Percentiles rank a stretch among this genome's conserved stretches.
Conservation (phyloP, 352 stramenopile genomes). For the Phytophthora sp. region DNA sequence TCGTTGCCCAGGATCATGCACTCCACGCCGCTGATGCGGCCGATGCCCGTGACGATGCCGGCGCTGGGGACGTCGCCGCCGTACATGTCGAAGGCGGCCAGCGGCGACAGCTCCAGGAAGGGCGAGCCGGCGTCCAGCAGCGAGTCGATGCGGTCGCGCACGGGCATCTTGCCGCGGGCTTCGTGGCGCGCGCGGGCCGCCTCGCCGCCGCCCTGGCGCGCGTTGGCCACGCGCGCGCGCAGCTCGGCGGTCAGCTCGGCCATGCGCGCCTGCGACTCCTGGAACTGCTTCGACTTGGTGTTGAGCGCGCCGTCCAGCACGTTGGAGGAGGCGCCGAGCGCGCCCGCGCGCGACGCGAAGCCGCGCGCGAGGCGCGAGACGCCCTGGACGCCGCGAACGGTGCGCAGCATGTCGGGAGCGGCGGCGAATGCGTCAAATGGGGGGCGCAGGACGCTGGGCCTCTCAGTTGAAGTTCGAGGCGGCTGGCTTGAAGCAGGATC, state of each 20-base stretch:
- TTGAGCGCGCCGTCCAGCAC: conserved; percentile 71
- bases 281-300: conserved; percentile 62
- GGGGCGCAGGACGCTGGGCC: not conserved
- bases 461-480: conserved; percentile 9
- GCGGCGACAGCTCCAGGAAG: conserved; percentile 95
- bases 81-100: conserved; percentile 91
- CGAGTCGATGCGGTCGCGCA: conserved; percentile 94
- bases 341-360: conserved; percentile 50
- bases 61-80: conserved; percentile 77
- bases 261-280: conserved; percentile 67
- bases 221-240: conserved; percentile 40
- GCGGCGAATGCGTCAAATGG: conserved; percentile 1
- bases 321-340: conserved; percentile 47
- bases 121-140: conserved; percentile 95
- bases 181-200: conserved; percentile 76
- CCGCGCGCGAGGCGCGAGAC: not conserved
- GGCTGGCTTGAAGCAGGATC: no score
- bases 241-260: conserved; percentile 56
- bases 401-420: conserved; percentile 15
- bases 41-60: conserved; percentile 92
- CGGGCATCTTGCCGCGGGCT: conserved; percentile 77
- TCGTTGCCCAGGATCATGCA: conserved; percentile 99
- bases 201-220: conserved; percentile 71
- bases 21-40: conserved; percentile 82
- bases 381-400: conserved; percentile 1